Percentiles rank a stretch among this genome's conserved stretches.
Evolutionary conservation across 352 stramenopile genomes (phyloP).

Genomic region (Salisapilia sapeloensis): DNA sequence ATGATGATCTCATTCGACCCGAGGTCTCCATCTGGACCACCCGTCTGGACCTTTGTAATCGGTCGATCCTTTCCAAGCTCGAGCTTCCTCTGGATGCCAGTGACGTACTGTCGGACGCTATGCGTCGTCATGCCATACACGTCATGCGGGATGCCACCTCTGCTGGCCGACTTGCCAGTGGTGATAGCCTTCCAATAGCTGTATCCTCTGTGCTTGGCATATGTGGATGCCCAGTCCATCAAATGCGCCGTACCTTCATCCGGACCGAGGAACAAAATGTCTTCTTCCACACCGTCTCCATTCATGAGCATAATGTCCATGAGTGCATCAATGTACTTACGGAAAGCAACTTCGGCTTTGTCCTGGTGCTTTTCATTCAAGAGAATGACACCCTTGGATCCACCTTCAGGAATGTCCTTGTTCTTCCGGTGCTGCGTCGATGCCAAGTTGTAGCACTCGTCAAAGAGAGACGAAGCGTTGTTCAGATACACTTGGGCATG

Average conservation of each 20-base stretch:
- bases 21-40: slow-evolving; percentile 94
- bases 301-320: slow-evolving; percentile 94
- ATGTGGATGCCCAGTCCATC: slow-evolving; percentile 90
- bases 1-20: slow-evolving; percentile 98
- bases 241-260: slow-evolving; percentile 97
- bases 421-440: slow-evolving; percentile 98
- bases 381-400: slow-evolving; percentile 92
- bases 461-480: slow-evolving; percentile 86
- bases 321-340: slow-evolving; percentile 95
- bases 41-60: slow-evolving; percentile 95
- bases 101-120: slow-evolving; percentile 93
- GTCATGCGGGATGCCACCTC: slow-evolving; percentile 96
- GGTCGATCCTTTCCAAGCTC: slow-evolving; percentile 72
- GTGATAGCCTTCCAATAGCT: slow-evolving; percentile 93
- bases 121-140: slow-evolving; percentile 96
- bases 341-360: slow-evolving; percentile 80
- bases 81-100: slow-evolving; percentile 85
- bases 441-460: slow-evolving; percentile 93
- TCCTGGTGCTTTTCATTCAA: slow-evolving; percentile 84
- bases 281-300: slow-evolving; percentile 83
- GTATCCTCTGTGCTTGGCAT: slow-evolving; percentile 88
- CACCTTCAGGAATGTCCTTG: slow-evolving; percentile 98
- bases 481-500: slow-evolving; percentile 82
- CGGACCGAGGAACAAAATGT: slow-evolving; percentile 94
- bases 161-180: slow-evolving; percentile 88